Conservation (phyloP, 2,329 filamentous ascomycete genomes). For the Epichloe elymi region DNA sequence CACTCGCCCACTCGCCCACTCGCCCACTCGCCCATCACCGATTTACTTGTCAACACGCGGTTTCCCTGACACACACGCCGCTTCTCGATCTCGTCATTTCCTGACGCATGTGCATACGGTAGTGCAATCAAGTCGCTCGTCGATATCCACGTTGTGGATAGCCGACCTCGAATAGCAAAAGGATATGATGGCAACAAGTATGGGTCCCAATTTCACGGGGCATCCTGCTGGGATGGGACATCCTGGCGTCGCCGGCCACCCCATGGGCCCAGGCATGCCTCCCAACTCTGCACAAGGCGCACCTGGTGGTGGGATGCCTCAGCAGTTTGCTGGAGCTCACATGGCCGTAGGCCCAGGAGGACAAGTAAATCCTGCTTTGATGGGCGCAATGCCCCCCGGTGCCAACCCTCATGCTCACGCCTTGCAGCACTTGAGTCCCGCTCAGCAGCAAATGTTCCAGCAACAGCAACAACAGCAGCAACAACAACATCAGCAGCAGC, state of each 20-base stretch:
- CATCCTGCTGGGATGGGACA: slow-evolving; percentile 61
- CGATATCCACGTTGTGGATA: slow-evolving; percentile 49
- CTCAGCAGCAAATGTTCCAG: slow-evolving; percentile 43
- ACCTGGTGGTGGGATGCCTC: slow-evolving; percentile 50
- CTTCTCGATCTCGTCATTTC: slow-evolving; percentile 1
- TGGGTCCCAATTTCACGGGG: slow-evolving; percentile 49
- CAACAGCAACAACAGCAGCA: slow-evolving; percentile 33
- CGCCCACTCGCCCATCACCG: slow-evolving; percentile 1
- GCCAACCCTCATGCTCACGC: slow-evolving; percentile 54
- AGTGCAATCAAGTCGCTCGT: slow-evolving; percentile 28
- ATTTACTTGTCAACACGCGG: neutral
- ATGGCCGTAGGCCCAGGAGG: slow-evolving; percentile 59
- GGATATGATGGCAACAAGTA: slow-evolving; percentile 56
- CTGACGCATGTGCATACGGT: slow-evolving; percentile 33
- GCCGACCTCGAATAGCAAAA: slow-evolving; percentile 25
- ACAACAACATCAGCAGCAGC: slow-evolving; percentile 31
- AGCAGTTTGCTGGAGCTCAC: slow-evolving; percentile 49
- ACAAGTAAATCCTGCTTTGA: slow-evolving; percentile 63
- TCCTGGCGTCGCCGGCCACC: slow-evolving; percentile 54
- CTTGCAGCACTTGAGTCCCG: slow-evolving; percentile 57
- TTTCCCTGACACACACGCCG: neutral
- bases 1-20: slow-evolving; percentile 2
- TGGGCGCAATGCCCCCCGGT: slow-evolving; percentile 61
- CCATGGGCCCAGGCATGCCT: slow-evolving; percentile 48
- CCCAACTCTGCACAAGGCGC: slow-evolving; percentile 57